These are phyloP conservation scores for Fusarium armeniacum DNA, from an alignment of 2,329 filamentous ascomycete species.

Conservation along the genomic window DNA sequence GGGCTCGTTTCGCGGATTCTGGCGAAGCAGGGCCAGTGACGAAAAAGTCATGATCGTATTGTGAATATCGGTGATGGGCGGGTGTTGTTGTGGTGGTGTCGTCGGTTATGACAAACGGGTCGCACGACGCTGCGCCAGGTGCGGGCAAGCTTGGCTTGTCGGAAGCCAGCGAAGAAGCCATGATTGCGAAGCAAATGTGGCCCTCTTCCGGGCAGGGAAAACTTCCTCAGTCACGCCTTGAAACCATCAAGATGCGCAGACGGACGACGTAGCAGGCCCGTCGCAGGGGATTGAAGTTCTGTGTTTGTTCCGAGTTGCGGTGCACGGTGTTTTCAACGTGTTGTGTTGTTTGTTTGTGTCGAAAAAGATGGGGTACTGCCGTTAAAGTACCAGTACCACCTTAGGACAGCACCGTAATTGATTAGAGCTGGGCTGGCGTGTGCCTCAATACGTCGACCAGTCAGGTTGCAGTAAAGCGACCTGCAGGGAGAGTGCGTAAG, in stretches of 20 bases:
- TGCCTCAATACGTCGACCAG: conserved; percentile 35
- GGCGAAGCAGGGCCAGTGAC: conserved; percentile 81
- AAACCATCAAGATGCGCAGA: conserved; percentile 50
- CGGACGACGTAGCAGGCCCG: conserved; percentile 48
- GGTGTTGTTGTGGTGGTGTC: conserved; percentile 59
- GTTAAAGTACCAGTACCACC: conserved; percentile 37
- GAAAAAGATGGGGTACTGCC: conserved; percentile 35
- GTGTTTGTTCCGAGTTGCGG: conserved; percentile 24
- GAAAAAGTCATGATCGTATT: conserved; percentile 85
- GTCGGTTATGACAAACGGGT: conserved; percentile 69
- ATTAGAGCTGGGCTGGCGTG: conserved; percentile 48
- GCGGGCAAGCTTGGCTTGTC: conserved; percentile 60
- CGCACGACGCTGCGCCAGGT: conserved; percentile 58
- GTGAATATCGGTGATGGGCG: conserved; percentile 78
- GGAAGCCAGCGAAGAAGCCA: conserved; percentile 61
- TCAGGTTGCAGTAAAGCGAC: conserved; percentile 43
- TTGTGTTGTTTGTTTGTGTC: conserved; percentile 46
- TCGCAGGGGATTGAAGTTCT: conserved; percentile 42
- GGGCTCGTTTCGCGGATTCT: conserved; percentile 85
- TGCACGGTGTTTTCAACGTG: conserved; percentile 34
- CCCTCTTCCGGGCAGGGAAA: conserved; percentile 42
- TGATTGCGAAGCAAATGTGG: conserved; percentile 50
- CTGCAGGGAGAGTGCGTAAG: conserved; percentile 46
- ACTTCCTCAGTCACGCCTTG: conserved; percentile 47
- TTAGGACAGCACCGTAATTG: conserved; percentile 20